A percentile compares a stretch with the other conserved stretches of the same genome.
phyloP scores from a whole-genome alignment of 768 basidiomycete species.

The Phlegmacium glaucopus region DNA sequence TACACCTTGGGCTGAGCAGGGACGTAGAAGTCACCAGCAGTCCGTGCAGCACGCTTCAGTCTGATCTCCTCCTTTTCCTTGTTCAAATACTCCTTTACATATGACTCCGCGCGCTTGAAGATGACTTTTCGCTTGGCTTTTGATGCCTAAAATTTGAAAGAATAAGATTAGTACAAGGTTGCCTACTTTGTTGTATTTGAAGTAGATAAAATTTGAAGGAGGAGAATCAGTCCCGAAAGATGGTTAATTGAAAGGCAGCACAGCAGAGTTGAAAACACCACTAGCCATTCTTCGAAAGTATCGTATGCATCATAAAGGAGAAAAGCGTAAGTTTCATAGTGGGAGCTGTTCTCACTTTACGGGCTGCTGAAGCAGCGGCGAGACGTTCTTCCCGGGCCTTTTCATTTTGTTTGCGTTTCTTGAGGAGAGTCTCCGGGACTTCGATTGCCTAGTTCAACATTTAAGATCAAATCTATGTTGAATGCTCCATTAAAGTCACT shows the following conservation, averaged over 20 bases:
- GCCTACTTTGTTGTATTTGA: background rate
- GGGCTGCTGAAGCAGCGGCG: constrained; percentile 75
- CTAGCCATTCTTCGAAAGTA: constrained; percentile 79
- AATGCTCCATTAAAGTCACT: constrained; percentile 23
- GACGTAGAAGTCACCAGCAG: constrained; percentile 95
- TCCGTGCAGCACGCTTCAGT: constrained; percentile 88
- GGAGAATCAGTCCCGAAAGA: constrained; percentile 83
- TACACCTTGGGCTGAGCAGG: constrained; percentile 95
- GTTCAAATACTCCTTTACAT: constrained; percentile 93
- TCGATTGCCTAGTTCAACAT: constrained; percentile 66
- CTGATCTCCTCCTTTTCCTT: constrained; percentile 97
- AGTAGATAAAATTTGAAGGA: constrained; percentile 12
- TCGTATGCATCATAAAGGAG: constrained; percentile 78
- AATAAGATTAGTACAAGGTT: constrained; percentile 7
- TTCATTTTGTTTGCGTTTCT: constrained; percentile 98
- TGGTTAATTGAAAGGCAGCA: constrained; percentile 87
- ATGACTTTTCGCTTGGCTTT: constrained; percentile 94
- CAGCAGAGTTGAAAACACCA: constrained; percentile 40
- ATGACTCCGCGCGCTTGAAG: constrained; percentile 98
- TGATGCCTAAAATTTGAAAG: constrained; percentile 51
- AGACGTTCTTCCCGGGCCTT: constrained; percentile 94
- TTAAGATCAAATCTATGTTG: constrained; percentile 16
- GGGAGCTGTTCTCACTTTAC: constrained; percentile 64
- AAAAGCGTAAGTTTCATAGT: constrained; percentile 8
- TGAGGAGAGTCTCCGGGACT: constrained; percentile 99